A percentile compares a stretch with the other conserved stretches of the same genome.
These are phyloP conservation scores for Globisporangium acanthophoron DNA, from an alignment of 352 stramenopile species.

Conservation along the genomic window DNA sequence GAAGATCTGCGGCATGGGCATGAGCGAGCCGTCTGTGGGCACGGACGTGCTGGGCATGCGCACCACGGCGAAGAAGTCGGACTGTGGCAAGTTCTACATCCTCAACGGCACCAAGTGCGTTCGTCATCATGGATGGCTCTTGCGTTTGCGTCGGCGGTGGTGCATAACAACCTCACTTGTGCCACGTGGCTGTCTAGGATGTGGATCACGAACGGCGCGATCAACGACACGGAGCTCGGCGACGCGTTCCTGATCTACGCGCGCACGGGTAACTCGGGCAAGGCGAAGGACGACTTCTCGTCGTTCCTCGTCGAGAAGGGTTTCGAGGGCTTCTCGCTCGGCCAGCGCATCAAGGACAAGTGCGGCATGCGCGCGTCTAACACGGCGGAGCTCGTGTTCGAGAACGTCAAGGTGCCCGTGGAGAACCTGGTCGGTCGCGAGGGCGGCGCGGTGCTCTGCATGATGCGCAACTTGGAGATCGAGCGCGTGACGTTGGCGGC, in stretches of 20 bases:
- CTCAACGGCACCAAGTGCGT: conserved; percentile 81
- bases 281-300: conserved; percentile 89
- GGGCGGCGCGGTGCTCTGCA: conserved; percentile 72
- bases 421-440: conserved; percentile 91
- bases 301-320: conserved; percentile 98
- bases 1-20: conserved; percentile 98
- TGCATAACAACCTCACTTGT: too few relatives aligned
- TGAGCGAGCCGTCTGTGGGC: conserved; percentile 97
- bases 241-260: conserved; percentile 99
- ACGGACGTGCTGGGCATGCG: conserved; percentile 95
- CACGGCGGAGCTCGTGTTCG: conserved; percentile 98
- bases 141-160: too few relatives aligned
- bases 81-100: conserved; percentile 89
- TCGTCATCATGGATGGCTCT: not conserved
- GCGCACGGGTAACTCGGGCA: conserved; percentile 86
- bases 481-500: conserved; percentile 96
- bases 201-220: conserved; percentile 99
- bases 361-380: conserved; percentile 96
- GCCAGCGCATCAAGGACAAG: conserved; percentile 99
- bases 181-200: conserved; percentile 57
- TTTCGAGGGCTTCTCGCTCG: conserved; percentile 94
- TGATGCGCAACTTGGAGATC: conserved; percentile 99
- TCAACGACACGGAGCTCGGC: conserved; percentile 92
- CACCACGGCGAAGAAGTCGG: conserved; percentile 88
- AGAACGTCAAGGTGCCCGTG: conserved; percentile 92